Conservation (phyloP, 768 basidiomycete species). For the Clavulina sp. region DNA sequence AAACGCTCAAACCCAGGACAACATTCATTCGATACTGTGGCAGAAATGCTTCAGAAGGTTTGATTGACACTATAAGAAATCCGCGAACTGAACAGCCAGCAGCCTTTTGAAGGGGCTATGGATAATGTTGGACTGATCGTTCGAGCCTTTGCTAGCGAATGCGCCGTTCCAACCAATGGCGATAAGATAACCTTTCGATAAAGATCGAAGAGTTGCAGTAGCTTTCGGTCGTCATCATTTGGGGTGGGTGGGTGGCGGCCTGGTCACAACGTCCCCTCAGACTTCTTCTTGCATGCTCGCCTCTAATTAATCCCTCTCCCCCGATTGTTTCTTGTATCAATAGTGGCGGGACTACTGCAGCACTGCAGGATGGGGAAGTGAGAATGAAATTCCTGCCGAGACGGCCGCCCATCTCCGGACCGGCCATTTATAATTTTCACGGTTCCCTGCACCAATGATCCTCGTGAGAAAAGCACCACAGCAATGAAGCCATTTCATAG, state of each 20-base stretch:
- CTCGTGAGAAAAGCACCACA: too few species aligned
- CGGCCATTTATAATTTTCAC: too few species aligned
- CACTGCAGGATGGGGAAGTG: too few species aligned
- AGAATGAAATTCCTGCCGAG: too few species aligned
- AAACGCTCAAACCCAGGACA: too few species aligned
- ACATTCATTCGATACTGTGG: constrained; percentile 2
- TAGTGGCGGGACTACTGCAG: too few species aligned
- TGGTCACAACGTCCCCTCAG: constrained; percentile 2
- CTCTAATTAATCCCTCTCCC: neutral
- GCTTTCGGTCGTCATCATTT: neutral
- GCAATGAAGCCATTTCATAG: too few species aligned
- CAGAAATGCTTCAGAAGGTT: constrained; percentile 3
- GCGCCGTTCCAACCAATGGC: neutral
- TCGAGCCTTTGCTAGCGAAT: constrained; percentile 1
- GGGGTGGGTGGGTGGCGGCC: constrained; percentile 5
- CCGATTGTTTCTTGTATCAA: too few species aligned
- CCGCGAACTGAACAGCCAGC: neutral
- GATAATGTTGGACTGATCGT: neutral
- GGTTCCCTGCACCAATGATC: too few species aligned
- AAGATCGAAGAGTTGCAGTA: constrained; percentile 7
- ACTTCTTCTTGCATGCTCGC: constrained; percentile 8
- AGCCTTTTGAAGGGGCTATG: constrained; percentile 1
- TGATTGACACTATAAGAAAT: neutral
- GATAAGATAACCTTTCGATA: neutral
- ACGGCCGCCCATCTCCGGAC: too few species aligned